Evolutionary conservation across 106 monocot genomes (phyloP), one percentile per base, ranked within the genome.

Genomic region (Vanilla planifolia): DNA sequence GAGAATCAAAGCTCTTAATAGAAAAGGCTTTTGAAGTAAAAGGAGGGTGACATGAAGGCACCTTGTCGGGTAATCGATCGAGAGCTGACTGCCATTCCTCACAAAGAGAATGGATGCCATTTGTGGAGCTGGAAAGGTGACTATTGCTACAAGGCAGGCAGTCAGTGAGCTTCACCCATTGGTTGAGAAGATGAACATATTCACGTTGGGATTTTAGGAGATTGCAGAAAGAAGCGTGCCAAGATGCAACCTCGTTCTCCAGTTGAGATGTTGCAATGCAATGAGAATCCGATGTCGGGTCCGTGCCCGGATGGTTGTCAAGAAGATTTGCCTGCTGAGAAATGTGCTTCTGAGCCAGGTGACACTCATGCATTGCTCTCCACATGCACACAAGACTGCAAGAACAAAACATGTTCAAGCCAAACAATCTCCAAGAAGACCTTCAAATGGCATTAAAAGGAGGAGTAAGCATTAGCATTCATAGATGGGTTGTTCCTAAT

Each of bases 281-380:
- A 43, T 78, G 89, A 1, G 83, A 67, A 28, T 83, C 94, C 27
- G 67, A 76, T 26, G 89, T 89, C 34, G 94, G 94, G 40, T 95
- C 89, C 22, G 27, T 66, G 19, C 71, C 73, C 8, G 68, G 70
- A 55, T 52, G 66, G 33, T 60, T 75, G 45, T 86, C 77, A 3
- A 89, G 48, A 73, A 86, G 89, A 53, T 63, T 77, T 20, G 67
- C 71, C 69, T 84, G 85, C 43, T 83, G 94, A 29, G 94, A 70
- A 59, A 89, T 73, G 36, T 89, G 89, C 61, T 78, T 86, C 62
- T 95, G 94, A 43, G 76, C 80, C 59, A 83, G 85, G 63, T 95
- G 94, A 70, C 94, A 89, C 51, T 95, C 85, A 34, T 79, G 71
- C 89, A 95, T 89, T 37, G 66, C 76, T 68, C 89, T 82, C 94